Evolutionary conservation across 2,329 filamentous ascomycete genomes (phyloP).

Genomic region (Penicillium concentricum): DNA sequence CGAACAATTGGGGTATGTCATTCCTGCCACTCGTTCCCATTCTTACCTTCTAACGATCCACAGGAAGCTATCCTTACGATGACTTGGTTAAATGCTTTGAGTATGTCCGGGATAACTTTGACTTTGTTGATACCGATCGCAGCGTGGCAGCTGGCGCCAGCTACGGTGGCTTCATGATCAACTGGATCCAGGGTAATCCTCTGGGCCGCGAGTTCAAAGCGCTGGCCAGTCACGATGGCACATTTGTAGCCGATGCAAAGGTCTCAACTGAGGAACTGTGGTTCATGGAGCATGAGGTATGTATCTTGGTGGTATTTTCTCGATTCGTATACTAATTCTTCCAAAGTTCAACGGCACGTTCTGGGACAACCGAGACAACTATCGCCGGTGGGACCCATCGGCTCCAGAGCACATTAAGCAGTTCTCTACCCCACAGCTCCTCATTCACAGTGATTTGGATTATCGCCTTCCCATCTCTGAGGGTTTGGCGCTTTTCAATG

Average conservation of each 20-base stretch:
- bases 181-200: conserved; percentile 88
- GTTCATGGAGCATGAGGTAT: conserved; percentile 50
- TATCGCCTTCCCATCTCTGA: conserved; percentile 82
- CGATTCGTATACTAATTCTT: neutral
- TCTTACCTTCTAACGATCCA: neutral
- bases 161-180: conserved; percentile 50
- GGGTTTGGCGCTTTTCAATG: conserved; percentile 76
- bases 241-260: conserved; percentile 63
- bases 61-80: conserved; percentile 62
- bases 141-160: conserved; percentile 44
- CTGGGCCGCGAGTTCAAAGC: conserved; percentile 84
- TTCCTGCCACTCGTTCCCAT: too few relatives aligned
- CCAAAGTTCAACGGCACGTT: conserved; percentile 48
- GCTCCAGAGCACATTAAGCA: conserved; percentile 57
- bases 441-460: conserved; percentile 82
- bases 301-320: conserved; percentile 1
- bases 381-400: conserved; percentile 67
- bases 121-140: conserved; percentile 39
- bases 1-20: conserved; percentile 68
- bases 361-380: conserved; percentile 59
- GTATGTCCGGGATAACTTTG: conserved; percentile 54
- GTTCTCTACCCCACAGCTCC: conserved; percentile 78
- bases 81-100: conserved; percentile 79
- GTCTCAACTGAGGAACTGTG: conserved; percentile 53
- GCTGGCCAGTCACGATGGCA: conserved; percentile 83